Base-by-base conservation (phyloP, 2,329 filamentous ascomycete species). In the Aspergillus sp. region DNA sequence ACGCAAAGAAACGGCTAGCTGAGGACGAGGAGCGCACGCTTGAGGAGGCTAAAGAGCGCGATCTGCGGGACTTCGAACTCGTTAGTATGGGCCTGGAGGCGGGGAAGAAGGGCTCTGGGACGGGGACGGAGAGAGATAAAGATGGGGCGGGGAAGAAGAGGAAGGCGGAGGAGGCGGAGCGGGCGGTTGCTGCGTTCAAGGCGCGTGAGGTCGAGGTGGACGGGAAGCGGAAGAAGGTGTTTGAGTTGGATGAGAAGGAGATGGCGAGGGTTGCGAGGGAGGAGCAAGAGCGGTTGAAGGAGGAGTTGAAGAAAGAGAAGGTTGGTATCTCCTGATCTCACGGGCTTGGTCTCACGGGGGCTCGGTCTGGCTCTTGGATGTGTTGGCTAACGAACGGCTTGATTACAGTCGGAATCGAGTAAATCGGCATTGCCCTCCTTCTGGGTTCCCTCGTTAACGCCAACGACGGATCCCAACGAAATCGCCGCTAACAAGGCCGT, bases 401-500 rank as follows among this genome's bases (percentile, higher is more conserved):
- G 12, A 4, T 14, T 36, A 50, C 57, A 78, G 71, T 73, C 73
- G 56, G 76, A 87, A 71, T 84, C 86, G 2, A 81, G 84, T 9
- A 90, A 89, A 75, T 84, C 86, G 1, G 83, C 84, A 16, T 78
- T 96, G 0, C 91, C 92, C 0, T 96, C 92, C 0, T 98, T 98
- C 78, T 98, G 94, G 95, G 89, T 94, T 12, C 94, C 92, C 0
- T 91, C 90, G 0, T 84, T 94, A 58, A 96, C 90, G 0, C 92
- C 92, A 0, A 82, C 82, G 0, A 84, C 82, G 42, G 84, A 84
- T 51, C 78, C 81, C 52, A 79, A 82, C 55, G 79, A 87, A 55
- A 80, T 87, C 69, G 77, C 83, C 6, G 77, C 84, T 45, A 77
- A 77, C n/a, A 88, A 86, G 71, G 84, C 86, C 55, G 72, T 78